A percentile compares a stretch with the other conserved stretches of the same genome.
Conservation (phyloP, 768 basidiomycete species). For the Kondoa subrosea region DNA sequence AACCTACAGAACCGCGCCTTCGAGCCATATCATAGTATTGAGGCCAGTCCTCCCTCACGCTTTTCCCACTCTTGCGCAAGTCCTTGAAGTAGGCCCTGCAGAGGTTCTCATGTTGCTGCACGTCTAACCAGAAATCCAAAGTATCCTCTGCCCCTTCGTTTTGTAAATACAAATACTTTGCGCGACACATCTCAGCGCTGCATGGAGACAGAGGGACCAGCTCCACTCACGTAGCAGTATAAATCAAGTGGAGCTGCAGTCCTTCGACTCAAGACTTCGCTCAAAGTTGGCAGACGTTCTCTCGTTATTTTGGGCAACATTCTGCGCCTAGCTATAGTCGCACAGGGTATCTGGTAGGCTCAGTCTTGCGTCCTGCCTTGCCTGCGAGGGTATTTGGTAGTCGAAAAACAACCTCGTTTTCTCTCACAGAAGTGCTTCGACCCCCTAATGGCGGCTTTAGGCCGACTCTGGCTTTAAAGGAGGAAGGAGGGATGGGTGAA, state of each 20-base stretch:
- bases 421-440: too few species aligned
- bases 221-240: constrained; percentile 37
- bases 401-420: too few species aligned
- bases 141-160: constrained; percentile 88
- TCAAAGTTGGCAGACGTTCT: constrained; percentile 31
- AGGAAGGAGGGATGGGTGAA: too few species aligned
- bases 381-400: too few species aligned
- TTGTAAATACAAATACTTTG: constrained; percentile 70
- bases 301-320: constrained; percentile 5
- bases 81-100: constrained; percentile 99
- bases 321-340: too few species aligned
- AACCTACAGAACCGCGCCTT: constrained; percentile 46
- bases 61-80: constrained; percentile 78
- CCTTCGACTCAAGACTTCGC: constrained; percentile 74
- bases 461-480: too few species aligned
- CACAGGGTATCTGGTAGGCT: too few species aligned
- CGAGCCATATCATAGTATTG: constrained; percentile 93
- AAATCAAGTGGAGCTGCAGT: constrained; percentile 91
- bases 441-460: too few species aligned
- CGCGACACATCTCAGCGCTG: not conserved
- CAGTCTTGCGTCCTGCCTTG: too few species aligned
- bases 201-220: not conserved
- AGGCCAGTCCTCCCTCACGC: constrained; percentile 94
- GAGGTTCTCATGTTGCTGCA: constrained; percentile 96
- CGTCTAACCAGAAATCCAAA: constrained; percentile 96